A percentile compares a stretch with the other conserved stretches of the same genome.
Conservation (phyloP, 805 yeast species). For the Kazachstania taianensis region DNA sequence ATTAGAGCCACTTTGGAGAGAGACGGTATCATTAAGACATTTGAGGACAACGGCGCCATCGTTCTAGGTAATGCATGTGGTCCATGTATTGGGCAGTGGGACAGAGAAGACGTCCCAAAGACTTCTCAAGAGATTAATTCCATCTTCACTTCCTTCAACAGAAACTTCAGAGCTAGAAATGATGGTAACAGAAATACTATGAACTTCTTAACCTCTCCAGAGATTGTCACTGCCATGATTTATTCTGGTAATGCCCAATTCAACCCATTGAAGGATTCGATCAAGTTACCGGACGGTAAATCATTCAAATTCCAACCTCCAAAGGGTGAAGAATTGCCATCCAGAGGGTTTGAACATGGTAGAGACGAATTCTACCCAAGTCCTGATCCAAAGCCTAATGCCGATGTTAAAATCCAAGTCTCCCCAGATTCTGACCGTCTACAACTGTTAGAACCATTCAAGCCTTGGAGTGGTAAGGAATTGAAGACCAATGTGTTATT, state of each 20-base stretch:
- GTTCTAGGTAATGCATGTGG: constrained; percentile 98
- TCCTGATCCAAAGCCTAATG: constrained; percentile 52
- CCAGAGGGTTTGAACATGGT: constrained; percentile 65
- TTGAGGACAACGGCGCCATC: constrained; percentile 79
- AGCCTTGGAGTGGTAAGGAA: constrained; percentile 81
- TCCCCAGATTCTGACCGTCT: constrained; percentile 85
- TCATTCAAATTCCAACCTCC: constrained; percentile 74
- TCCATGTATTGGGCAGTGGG: constrained; percentile 99
- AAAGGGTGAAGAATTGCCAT: constrained; percentile 75
- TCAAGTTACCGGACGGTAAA: constrained; percentile 58
- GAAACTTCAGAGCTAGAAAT: constrained; percentile 95
- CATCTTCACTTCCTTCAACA: constrained; percentile 92
- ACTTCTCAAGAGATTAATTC: constrained; percentile 64
- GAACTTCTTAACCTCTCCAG: constrained; percentile 98
- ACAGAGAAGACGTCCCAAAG: constrained; percentile 69
- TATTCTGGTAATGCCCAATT: constrained; percentile 87
- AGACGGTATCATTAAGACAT: constrained; percentile 78
- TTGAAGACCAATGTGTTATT: constrained; percentile 63
- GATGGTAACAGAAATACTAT: constrained; percentile 97
- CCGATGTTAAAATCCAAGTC: constrained; percentile 54
- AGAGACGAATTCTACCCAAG: constrained; percentile 68
- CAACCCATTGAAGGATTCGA: constrained; percentile 85
- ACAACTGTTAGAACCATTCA: constrained; percentile 82
- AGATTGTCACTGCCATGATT: constrained; percentile 92
- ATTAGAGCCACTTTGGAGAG: constrained; percentile 94